These are phyloP conservation scores for Suillus alpinus DNA, from an alignment of 768 basidiomycete species.

Conservation along the genomic window DNA sequence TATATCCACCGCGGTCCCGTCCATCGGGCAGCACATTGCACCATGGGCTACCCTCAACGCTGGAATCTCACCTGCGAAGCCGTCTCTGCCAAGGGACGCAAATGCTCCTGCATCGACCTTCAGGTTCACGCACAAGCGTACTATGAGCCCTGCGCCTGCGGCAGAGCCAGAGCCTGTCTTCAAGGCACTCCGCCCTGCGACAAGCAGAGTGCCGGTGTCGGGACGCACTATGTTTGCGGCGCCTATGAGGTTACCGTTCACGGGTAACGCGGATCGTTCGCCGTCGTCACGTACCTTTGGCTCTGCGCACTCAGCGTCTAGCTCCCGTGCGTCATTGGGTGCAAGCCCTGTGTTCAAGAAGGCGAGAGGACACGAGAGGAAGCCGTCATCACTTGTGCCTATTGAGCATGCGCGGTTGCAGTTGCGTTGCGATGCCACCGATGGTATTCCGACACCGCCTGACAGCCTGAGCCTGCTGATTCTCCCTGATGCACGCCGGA, in stretches of 20 bases:
- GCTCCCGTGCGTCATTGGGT: conserved; percentile 18
- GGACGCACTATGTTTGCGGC: conserved; percentile 23
- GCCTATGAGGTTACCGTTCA: conserved; percentile 7
- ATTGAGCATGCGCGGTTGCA: conserved; percentile 11
- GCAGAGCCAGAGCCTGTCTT: conserved; percentile 58
- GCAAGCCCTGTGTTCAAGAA: conserved; percentile 37
- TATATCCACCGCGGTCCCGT: conserved; percentile 16
- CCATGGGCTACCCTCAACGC: conserved; percentile 56
- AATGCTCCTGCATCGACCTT: conserved; percentile 24
- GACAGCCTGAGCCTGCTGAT: conserved; percentile 35
- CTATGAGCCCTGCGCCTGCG: conserved; percentile 56
- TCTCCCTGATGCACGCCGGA: conserved; percentile 48
- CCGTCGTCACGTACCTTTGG: conserved; percentile 39
- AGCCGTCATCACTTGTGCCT: conserved; percentile 23
- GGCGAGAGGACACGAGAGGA: conserved; percentile 19
- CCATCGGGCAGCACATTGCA: conserved; percentile 56
- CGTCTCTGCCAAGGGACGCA: conserved; percentile 21
- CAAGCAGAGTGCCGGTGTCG: conserved; percentile 21
- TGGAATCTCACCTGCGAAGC: conserved; percentile 37
- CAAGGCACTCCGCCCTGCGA: conserved; percentile 54
- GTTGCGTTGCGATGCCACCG: neutral
- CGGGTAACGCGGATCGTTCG: conserved; percentile 23
- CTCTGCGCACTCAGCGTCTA: conserved; percentile 30
- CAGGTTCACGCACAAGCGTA: conserved; percentile 46
- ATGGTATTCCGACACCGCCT: neutral